Evolutionary conservation across 176 grass and related monocot species (phyloP).

Genomic region (bread wheat (Triticum aestivum)): IWGSC_CS_RefSeq_v2.1 NC_057802.1:468556546-468557045

Average conservation of each 20-base stretch:
- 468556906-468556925: slow-evolving; percentile 30
- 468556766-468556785: slow-evolving; percentile 12
- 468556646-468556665: slow-evolving; percentile 40
- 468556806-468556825: slow-evolving; percentile 59
- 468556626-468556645: slow-evolving; percentile 63
- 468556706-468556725: slow-evolving; percentile 17
- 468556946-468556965: slow-evolving; percentile 41
- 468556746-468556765: slow-evolving; percentile 4
- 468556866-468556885: slow-evolving; percentile 28
- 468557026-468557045: too few relatives aligned
- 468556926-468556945: slow-evolving; percentile 47
- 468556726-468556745: slow-evolving; percentile 11
- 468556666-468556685: slow-evolving; percentile 38
- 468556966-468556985: slow-evolving; percentile 27
- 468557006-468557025: background rate
- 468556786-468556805: slow-evolving; percentile 75
- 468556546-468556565: background rate
- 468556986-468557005: background rate
- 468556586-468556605: slow-evolving; percentile 21
- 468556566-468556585: background rate
- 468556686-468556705: slow-evolving; percentile 50
- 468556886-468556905: slow-evolving; percentile 7
- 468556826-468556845: slow-evolving; percentile 38
- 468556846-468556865: slow-evolving; percentile 39
- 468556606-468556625: slow-evolving; percentile 49